A percentile compares a stretch with the other conserved stretches of the same genome.
Conservation (phyloP, 352 stramenopile genomes). For the Phytophthora lateralis region DNA sequence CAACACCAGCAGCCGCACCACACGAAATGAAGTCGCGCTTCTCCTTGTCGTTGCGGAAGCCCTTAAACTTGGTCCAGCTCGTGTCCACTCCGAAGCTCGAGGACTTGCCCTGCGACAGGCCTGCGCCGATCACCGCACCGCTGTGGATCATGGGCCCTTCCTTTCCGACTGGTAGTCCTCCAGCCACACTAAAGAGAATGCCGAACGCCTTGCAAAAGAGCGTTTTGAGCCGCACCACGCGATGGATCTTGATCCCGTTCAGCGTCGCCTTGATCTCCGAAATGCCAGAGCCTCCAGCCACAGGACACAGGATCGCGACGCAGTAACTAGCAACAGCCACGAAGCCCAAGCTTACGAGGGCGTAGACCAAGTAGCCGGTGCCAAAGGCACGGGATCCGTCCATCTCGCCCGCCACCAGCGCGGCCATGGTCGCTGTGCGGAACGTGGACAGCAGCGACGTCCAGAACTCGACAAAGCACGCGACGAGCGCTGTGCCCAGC, state of each 20-base stretch:
- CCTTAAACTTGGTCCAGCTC: constrained; percentile 90
- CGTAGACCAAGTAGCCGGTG: constrained; percentile 89
- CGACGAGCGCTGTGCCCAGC: constrained; percentile 92
- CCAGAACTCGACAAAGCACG: constrained; percentile 93
- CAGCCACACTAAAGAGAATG: constrained; percentile 85
- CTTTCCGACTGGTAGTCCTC: constrained; percentile 81
- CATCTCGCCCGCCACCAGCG: constrained; percentile 67
- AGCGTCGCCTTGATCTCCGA: constrained; percentile 98
- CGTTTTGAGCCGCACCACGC: constrained; percentile 96
- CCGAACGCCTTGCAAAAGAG: constrained; percentile 95
- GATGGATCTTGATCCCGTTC: constrained; percentile 98
- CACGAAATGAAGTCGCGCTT: constrained; percentile 98
- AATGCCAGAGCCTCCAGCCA: constrained; percentile 96
- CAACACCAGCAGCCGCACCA: constrained; percentile 96
- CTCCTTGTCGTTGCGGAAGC: constrained; percentile 95
- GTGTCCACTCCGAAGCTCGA: constrained; percentile 89
- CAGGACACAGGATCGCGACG: constrained; percentile 95
- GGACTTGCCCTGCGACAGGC: constrained; percentile 94
- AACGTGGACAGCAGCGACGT: constrained; percentile 85
- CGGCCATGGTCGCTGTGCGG: constrained; percentile 92
- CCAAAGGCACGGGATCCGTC: constrained; percentile 57
- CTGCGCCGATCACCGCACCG: constrained; percentile 93
- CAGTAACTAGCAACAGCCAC: constrained; percentile 90
- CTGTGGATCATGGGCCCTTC: constrained; percentile 93
- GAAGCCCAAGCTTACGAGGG: constrained; percentile 92